Evolutionary conservation across 805 yeast species (phyloP), one percentile per base, ranked within the genome.

Genomic region (Wickerhamiella australiensis): DNA sequence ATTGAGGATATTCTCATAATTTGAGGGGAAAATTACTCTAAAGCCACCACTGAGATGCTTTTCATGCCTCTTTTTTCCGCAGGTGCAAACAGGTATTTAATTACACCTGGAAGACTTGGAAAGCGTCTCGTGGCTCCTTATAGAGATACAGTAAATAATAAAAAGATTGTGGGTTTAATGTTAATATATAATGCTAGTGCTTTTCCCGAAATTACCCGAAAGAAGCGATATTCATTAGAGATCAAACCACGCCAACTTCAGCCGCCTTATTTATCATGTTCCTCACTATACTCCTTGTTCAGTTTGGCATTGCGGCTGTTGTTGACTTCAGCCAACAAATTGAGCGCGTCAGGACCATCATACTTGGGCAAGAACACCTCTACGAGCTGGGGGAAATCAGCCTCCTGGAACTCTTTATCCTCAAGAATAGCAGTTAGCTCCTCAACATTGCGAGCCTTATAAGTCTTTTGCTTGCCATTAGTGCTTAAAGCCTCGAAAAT

Each of bases 301-400:
- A 45, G 18, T 17, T 45, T 45, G 33, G 40, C 47, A 53, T 58
- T 59, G 52, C 47, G 55, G 33, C 47, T 54, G 13, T 57, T 58
- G 60, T 58, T 61, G 29, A 37, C 47, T 47, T 53, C 53, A 33
- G 59, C 61, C 54, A 57, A 63, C 22, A 44, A 54, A 43, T 52
- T 51, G 50, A 82, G 71, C 58, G 80, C 73, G 75, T 79, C 71
- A 17, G 88, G 87, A 57, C 76, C 76, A 61, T 82, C 90, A 58
- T 74, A 60, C 54, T 66, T 67, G 52, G 71, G 82, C 61, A 82
- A 65, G 37, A 70, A 69, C 20, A 82, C 75, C 62, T 82, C 92
- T 25, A 76, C 67, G 50, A 82, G 63, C 57, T 76, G 72, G 29
- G 79, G 65, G 49, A 65, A 59, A 20, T 62, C 61, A 7, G 63